These are phyloP conservation scores for Irpex sp. DNA, from an alignment of 1,284 basidiomycete species.

Conservation along the genomic window DNA sequence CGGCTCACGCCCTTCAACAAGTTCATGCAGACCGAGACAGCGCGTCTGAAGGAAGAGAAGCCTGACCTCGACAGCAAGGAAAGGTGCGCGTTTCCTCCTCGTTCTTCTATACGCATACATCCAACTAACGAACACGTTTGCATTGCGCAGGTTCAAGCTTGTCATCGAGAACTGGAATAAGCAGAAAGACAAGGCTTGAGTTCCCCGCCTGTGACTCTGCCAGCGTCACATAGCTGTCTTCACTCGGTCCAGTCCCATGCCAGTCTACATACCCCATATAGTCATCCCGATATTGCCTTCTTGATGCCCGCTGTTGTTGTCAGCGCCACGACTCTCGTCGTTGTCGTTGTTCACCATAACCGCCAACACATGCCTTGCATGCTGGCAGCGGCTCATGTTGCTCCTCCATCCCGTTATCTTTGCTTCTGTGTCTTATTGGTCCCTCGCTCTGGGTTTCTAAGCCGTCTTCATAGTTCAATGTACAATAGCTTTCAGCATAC, in stretches of 20 bases:
- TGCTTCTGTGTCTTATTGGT: neutral
- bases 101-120: conserved; percentile 2
- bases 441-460: neutral
- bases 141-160: conserved; percentile 55
- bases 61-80: conserved; percentile 68
- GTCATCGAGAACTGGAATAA: conserved; percentile 75
- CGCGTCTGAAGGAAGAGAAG: conserved; percentile 64
- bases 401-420: neutral
- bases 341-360: neutral
- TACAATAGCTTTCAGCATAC: neutral
- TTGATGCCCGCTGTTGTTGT: neutral
- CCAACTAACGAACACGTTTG: neutral
- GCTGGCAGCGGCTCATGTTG: neutral
- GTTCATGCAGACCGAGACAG: conserved; percentile 75
- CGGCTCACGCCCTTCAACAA: conserved; percentile 70
- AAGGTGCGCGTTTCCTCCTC: conserved; percentile 39
- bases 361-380: neutral
- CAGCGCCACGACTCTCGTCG: neutral
- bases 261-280: neutral
- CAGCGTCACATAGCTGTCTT: neutral
- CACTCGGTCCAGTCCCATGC: conserved; percentile 5
- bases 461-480: neutral
- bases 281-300: neutral
- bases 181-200: conserved; percentile 61
- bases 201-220: conserved; percentile 12